Base-by-base conservation (phyloP, 1,139 yeast species). In the Pichia sp. region DNA sequence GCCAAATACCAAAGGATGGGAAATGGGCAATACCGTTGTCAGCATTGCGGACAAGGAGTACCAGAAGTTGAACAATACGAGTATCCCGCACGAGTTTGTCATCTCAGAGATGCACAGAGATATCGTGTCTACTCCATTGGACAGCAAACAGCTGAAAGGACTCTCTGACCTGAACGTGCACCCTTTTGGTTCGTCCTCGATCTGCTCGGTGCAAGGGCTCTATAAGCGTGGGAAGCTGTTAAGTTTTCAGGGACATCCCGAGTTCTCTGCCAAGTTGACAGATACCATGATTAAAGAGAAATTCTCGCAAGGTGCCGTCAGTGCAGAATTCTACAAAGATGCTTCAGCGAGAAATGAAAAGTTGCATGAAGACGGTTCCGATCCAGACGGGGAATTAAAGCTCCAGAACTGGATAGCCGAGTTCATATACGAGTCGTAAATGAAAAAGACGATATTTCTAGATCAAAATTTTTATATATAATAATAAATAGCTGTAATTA, bases 231-330 rank as follows among this genome's bases (percentile, higher is more conserved):
- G 73, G 23, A 74, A 75, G 52, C 8, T 64, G 23, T 72, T 89
- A 47, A 81, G 95, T 0, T 81, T 89, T 62, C 97, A 90, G 67
- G 97, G 96, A 0, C 97, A 90, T 65, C 97, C 97, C 0, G 97
- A 90, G 67, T 90, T 87, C 64, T 67, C 74, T 31, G 70, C 75
- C 1, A 76, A 70, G 2, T 61, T 67, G 50, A 69, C 74, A 2
- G 38, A 60, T 64, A 47, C 72, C 51, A 58, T 72, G 66, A 67
- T 72, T 66, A 57, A 64, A 60, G 58, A 52, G 3, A 51, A 69
- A 34, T 61, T 64, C 6, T 55, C 61, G 2, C 44, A 44, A 1
- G 63, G 63, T 1, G 5, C 26, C 1, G 50, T 63, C n/a, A 19
- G 42, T 19, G 45, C 51, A 26, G 59, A 50, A 8, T 63, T 49